Conservation (phyloP, 202 grass and related monocot species). For the Tripidium arundinaceum region DNA sequence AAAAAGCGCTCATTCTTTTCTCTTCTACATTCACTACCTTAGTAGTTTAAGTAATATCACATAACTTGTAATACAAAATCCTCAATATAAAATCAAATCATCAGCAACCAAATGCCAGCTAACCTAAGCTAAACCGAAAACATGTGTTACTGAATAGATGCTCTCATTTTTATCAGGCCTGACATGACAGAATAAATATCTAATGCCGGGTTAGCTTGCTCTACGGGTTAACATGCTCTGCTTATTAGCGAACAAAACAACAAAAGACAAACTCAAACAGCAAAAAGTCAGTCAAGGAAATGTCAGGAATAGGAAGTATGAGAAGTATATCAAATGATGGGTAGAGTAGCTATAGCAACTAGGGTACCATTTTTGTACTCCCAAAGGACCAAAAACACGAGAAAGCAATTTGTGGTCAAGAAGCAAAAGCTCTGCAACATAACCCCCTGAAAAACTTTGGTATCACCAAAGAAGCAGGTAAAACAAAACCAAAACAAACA, state of each 20-base stretch:
- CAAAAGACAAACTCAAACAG: neutral
- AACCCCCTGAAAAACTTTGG: neutral
- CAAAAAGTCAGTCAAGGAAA: neutral
- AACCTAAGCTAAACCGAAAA: slow-evolving; percentile 1
- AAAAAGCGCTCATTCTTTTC: neutral
- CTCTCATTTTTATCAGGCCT: neutral
- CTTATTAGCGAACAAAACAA: neutral
- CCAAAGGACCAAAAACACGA: neutral
- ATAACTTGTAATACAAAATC: neutral
- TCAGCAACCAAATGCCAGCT: neutral
- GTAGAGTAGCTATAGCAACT: neutral
- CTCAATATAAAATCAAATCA: neutral
- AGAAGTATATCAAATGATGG: neutral
- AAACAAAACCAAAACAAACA: neutral
- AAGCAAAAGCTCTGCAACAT: neutral
- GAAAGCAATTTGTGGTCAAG: neutral
- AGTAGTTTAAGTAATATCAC: neutral
- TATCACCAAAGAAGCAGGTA: neutral
- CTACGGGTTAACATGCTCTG: neutral
- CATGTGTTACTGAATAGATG: neutral
- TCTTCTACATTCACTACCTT: neutral
- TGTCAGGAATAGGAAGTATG: neutral
- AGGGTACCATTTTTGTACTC: neutral
- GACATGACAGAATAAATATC: neutral
- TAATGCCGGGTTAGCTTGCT: neutral